phyloP scores from a whole-genome alignment of 1,139 yeast species.

The Dujonia santamariae region DNA sequence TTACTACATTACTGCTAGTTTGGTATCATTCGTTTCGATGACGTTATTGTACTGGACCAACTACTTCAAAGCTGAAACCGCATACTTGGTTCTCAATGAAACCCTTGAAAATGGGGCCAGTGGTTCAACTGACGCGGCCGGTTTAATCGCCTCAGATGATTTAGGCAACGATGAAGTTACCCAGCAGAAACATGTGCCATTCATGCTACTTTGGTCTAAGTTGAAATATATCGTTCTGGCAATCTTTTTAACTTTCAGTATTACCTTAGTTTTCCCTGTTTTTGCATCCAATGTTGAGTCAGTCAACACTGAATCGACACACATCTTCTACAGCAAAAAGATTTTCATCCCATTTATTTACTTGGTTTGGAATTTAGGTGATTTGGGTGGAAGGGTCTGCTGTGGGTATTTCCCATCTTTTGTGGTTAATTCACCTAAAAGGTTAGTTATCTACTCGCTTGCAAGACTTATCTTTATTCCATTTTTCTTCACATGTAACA shows the following conservation, averaged over 20 bases:
- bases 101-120: constrained; percentile 13
- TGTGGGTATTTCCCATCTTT: constrained; percentile 53
- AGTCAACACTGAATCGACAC: constrained; percentile 29
- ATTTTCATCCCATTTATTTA: constrained; percentile 76
- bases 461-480: constrained; percentile 58
- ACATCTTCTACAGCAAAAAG: constrained; percentile 38
- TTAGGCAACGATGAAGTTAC: constrained; percentile 11
- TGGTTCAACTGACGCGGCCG: constrained; percentile 8
- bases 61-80: constrained; percentile 19
- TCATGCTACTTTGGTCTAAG: constrained; percentile 51
- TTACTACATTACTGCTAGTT: constrained; percentile 69
- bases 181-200: constrained; percentile 39
- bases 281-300: constrained; percentile 75
- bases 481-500: constrained; percentile 65
- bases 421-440: constrained; percentile 36
- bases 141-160: constrained; percentile 8
- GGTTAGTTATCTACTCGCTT: constrained; percentile 50
- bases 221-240: constrained; percentile 63
- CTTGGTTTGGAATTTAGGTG: constrained; percentile 85
- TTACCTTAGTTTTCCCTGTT: constrained; percentile 82
- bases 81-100: constrained; percentile 13
- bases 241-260: constrained; percentile 71
- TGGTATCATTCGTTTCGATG: constrained; percentile 53
- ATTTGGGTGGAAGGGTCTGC: constrained; percentile 68
- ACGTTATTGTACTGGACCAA: constrained; percentile 32